phyloP scores from a whole-genome alignment of 2,329 filamentous ascomycete genomes.

The Colletotrichum endophyticum region DNA sequence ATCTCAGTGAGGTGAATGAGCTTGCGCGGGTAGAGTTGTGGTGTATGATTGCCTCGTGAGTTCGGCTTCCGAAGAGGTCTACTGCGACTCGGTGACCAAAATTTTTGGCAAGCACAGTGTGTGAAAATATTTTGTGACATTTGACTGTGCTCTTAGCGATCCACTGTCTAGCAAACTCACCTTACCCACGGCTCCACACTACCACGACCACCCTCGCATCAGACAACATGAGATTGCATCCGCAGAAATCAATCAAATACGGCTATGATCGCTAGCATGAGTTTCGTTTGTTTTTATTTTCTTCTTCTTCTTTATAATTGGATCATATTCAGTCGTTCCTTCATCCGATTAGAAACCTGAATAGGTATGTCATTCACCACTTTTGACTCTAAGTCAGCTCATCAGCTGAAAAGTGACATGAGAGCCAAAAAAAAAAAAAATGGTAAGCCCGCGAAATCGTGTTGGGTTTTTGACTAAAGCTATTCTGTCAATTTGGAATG shows the following conservation, averaged over 20 bases:
- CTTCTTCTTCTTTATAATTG: not conserved
- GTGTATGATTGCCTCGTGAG: not conserved
- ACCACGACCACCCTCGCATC: not conserved
- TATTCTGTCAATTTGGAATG: not conserved
- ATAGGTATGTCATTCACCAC: not conserved
- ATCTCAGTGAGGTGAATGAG: not conserved
- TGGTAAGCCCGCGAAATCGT: not conserved
- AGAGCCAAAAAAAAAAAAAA: not conserved
- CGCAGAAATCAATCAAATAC: not conserved
- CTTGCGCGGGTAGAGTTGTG: not conserved
- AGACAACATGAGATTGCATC: not conserved
- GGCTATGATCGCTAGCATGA: not conserved
- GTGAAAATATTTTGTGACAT: not conserved
- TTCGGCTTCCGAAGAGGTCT: not conserved
- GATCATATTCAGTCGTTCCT: not conserved
- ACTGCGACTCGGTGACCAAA: not conserved
- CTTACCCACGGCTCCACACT: not conserved
- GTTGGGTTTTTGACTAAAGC: not conserved
- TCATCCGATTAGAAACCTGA: not conserved
- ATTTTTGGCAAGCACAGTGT: not conserved
- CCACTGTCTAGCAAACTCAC: not conserved
- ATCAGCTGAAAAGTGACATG: not conserved
- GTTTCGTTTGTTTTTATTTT: not conserved
- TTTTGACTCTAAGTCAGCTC: not conserved
- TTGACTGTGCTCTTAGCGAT: not conserved